phyloP scores from a whole-genome alignment of 1,139 yeast species.

The Scheffersomyces parashehatae region DNA sequence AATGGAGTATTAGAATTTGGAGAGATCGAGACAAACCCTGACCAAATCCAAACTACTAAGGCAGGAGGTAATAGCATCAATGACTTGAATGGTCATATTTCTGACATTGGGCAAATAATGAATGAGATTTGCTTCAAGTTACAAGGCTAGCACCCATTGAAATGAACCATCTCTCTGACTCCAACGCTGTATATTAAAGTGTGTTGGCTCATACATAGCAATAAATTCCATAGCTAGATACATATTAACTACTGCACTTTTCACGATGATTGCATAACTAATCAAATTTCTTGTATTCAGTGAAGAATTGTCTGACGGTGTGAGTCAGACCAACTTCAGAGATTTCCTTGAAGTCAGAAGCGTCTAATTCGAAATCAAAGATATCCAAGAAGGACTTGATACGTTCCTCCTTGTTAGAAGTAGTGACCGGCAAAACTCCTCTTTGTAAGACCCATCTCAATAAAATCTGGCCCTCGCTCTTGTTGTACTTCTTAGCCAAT shows the following conservation, averaged over 20 bases:
- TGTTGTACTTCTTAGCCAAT: slow-evolving; percentile 29
- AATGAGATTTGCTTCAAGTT: slow-evolving; percentile 12
- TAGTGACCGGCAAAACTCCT: slow-evolving; percentile 35
- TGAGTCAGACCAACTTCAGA: slow-evolving; percentile 24
- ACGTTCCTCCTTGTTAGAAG: slow-evolving; percentile 22
- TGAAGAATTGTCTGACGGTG: slow-evolving; percentile 27
- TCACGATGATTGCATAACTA: slow-evolving; percentile 1
- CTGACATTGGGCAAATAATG: slow-evolving; percentile 23
- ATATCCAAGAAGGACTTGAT: slow-evolving; percentile 19
- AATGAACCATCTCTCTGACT: neutral
- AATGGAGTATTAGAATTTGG: slow-evolving; percentile 27
- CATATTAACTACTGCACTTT: neutral
- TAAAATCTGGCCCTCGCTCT: slow-evolving; percentile 33
- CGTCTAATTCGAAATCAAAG: slow-evolving; percentile 23
- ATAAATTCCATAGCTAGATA: neutral
- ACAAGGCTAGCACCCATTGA: neutral
- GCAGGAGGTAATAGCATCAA: slow-evolving; percentile 1
- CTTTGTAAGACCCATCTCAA: slow-evolving; percentile 40
- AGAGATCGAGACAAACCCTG: slow-evolving; percentile 8
- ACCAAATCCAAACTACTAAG: neutral
- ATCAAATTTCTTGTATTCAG: slow-evolving; percentile 23
- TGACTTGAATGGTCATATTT: slow-evolving; percentile 21
- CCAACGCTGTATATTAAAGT: neutral
- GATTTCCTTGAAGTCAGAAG: slow-evolving; percentile 27
- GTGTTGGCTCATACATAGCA: too few relatives aligned